Evolutionary conservation across 495 filamentous ascomycete genomes (phyloP).

Genomic region (Cladorrhinum samala): DNA sequence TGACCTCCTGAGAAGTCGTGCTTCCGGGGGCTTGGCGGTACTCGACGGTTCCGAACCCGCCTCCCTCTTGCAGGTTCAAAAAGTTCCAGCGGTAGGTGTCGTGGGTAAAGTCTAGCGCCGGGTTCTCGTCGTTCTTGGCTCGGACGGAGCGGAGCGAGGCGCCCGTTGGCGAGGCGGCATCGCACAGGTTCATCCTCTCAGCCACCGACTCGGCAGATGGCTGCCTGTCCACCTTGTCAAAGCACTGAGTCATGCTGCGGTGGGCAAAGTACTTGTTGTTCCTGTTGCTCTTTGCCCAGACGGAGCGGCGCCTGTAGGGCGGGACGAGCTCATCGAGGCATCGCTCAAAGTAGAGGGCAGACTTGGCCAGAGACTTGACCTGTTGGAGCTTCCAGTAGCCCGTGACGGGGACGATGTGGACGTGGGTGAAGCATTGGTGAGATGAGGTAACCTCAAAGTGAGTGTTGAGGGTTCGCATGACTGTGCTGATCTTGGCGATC

Average conservation of each 20-base stretch:
- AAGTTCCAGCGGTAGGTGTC: conserved; percentile 25
- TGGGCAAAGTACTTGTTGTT: conserved; percentile 17
- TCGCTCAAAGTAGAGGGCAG: conserved; percentile 26
- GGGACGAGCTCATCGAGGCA: conserved; percentile 28
- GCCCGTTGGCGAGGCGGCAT: conserved; percentile 16
- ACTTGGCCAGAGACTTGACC: conserved; percentile 20
- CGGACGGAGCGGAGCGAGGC: conserved; percentile 8
- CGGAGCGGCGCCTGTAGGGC: conserved; percentile 17
- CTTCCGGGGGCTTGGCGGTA: conserved; percentile 23
- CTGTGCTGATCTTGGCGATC: conserved; percentile 12
- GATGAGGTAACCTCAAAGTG: conserved; percentile 23
- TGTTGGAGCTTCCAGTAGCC: conserved; percentile 19
- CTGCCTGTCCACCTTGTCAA: conserved; percentile 10
- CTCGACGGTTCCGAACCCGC: conserved; percentile 20
- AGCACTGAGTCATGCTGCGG: conserved; percentile 11
- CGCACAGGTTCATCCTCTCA: conserved; percentile 25
- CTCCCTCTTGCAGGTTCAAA: conserved; percentile 3
- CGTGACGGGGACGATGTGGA: conserved; percentile 20
- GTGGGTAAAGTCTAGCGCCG: conserved; percentile 15
- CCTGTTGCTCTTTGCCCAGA: conserved; percentile 29
- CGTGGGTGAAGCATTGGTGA: conserved; percentile 24
- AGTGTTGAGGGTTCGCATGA: conserved; percentile 18
- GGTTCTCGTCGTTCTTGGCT: not conserved
- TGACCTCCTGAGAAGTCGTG: conserved; percentile 11
- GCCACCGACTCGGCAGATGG: conserved; percentile 6